Evolutionary conservation across 306 rosid species (phyloP).

Genomic region (Glycine soja): DNA sequence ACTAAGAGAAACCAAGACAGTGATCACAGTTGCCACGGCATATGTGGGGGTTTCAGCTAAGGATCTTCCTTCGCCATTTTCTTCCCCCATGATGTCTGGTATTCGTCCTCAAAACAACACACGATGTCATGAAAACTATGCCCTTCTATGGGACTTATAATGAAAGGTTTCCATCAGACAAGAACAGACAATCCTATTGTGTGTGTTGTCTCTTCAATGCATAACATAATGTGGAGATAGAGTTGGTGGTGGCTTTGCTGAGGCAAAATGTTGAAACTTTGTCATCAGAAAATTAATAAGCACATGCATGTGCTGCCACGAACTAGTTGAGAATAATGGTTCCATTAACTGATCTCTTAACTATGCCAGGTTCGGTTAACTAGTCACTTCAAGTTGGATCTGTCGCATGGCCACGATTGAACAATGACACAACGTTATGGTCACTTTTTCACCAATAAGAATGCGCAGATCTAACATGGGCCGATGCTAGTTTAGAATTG

Average conservation of each 20-base stretch:
- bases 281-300: constrained; percentile 42
- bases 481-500: not conserved
- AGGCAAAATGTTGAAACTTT: constrained; percentile 46
- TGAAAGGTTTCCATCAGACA: not conserved
- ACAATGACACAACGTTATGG: not conserved
- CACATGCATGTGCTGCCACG: constrained; percentile 57
- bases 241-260: constrained; percentile 52
- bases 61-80: constrained; percentile 65
- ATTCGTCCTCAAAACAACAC: constrained; percentile 40
- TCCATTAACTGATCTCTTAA: constrained; percentile 50
- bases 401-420: constrained; percentile 19
- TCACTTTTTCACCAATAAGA: constrained; percentile 10
- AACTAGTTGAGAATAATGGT: constrained; percentile 45
- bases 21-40: constrained; percentile 84
- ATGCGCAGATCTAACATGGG: constrained; percentile 21
- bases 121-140: constrained; percentile 29
- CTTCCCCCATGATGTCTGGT: constrained; percentile 60
- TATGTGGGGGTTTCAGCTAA: constrained; percentile 83
- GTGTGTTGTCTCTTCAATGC: constrained; percentile 15
- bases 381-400: constrained; percentile 47
- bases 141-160: constrained; percentile 14
- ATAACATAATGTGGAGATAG: constrained; percentile 44
- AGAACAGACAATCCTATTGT: not conserved
- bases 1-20: constrained; percentile 68
- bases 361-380: constrained; percentile 23